Base-by-base conservation (phyloP, 148 eudicot genomes). In the Talinum fruticosum region DNA sequence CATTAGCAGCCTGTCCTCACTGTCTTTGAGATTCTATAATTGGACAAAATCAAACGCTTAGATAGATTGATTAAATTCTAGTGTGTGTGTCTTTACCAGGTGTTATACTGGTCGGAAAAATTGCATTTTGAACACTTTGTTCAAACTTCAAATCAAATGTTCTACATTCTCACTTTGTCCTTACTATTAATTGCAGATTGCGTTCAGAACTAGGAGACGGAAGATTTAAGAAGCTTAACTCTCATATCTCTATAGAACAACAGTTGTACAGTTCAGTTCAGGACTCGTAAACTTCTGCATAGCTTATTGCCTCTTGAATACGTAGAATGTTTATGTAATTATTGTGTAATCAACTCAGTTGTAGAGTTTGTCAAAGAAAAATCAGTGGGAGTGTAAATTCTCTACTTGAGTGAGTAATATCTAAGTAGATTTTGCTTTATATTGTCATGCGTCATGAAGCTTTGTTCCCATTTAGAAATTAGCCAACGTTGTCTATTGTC, bases 201-300 rank as follows among this genome's bases (percentile, higher is more conserved):
- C 84, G 23, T 72, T 73, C 23, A 84, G 90, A 80, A 87, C 83
- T 74, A 88, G 90, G 76, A 85, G 88, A 61, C 79, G 80, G 34
- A 87, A 82, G 75, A 66, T 78, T 47, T 87, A 75, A 82, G 47
- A n/a, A n/a, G n/a, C n/a, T 8, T 49, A 66, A 1, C 45, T 65
- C n/a, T 49, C 6, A 26, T 26, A 61, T 54, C 66, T 71, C 1
- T 24, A 28, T 26, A 59, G 21, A 23, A 29, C n/a, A 61, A 32
- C 12, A n/a, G 29, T 26, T 59, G 51, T 64, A 26, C 13, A 73
- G 32, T 21, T 19, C 26, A 10, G 53, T 38, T 68, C 38, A 29
- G 45, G 24, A 57, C 72, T 12, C 68, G 59, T 54, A n/a, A 71
- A 32, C 38, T 30, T 74, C n/a, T n/a, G n/a, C n/a, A n/a, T n/a